Conservation (phyloP, 75 land plant species). For the Sequoia sempervirens region DNA sequence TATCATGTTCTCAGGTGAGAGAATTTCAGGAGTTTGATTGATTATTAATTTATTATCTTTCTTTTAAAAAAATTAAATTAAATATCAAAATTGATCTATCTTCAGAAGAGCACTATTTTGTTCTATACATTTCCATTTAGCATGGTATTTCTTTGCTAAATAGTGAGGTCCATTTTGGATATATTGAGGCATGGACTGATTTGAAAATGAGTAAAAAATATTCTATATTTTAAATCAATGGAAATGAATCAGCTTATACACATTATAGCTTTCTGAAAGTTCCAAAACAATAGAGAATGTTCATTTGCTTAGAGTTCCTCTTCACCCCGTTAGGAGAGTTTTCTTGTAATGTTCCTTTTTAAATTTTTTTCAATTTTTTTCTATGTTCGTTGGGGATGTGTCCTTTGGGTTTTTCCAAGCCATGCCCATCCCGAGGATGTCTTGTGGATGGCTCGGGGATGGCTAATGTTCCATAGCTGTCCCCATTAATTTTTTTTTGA, state of each 20-base stretch:
- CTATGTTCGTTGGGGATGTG: too few species aligned
- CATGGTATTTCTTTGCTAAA: background rate
- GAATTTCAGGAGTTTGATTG: background rate
- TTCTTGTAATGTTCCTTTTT: background rate
- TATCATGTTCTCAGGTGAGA: constrained; percentile 89
- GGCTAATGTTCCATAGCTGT: too few species aligned
- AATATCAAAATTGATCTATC: background rate
- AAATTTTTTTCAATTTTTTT: too few species aligned
- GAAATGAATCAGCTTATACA: background rate
- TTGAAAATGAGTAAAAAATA: background rate
- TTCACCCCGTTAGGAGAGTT: background rate
- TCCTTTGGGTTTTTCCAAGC: too few species aligned
- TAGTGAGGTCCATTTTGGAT: background rate
- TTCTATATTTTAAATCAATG: background rate
- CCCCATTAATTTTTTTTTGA: too few species aligned
- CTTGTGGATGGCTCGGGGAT: too few species aligned
- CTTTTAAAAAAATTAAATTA: background rate
- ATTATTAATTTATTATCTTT: background rate
- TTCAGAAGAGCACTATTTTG: background rate
- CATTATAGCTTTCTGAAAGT: background rate
- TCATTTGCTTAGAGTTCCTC: background rate
- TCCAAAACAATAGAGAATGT: background rate
- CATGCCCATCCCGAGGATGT: too few species aligned
- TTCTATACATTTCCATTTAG: background rate
- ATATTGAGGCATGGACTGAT: background rate